Conservation (phyloP, 208 protist species). For the Leishmania braziliensis region DNA sequence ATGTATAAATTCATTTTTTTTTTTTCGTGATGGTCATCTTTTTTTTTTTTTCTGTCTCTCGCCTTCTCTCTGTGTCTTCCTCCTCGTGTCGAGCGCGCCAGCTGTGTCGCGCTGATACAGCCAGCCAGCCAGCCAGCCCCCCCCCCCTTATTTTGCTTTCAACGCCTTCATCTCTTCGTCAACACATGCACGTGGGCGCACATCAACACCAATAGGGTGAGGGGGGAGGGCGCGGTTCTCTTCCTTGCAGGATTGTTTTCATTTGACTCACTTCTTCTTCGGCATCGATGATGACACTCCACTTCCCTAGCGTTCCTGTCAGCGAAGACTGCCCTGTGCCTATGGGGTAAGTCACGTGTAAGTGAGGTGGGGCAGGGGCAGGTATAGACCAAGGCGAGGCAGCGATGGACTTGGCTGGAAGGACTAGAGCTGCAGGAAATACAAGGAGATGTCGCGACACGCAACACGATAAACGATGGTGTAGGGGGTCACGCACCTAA, state of each 20-base stretch:
- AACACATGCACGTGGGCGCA: neutral
- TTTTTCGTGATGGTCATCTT: neutral
- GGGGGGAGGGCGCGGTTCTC: too few relatives aligned
- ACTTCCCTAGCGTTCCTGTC: neutral
- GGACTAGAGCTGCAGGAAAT: neutral
- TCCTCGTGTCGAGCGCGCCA: neutral
- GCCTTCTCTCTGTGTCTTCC: neutral
- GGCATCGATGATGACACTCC: neutral
- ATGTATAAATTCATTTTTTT: neutral
- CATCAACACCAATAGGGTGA: neutral
- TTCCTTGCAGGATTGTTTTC: neutral
- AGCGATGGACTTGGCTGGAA: neutral
- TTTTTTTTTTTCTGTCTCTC: conserved; percentile 1
- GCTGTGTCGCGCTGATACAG: neutral
- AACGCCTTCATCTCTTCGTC: neutral
- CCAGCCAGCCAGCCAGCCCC: neutral
- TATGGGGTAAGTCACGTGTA: neutral
- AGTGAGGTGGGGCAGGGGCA: neutral
- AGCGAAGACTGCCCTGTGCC: neutral
- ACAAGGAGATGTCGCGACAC: neutral
- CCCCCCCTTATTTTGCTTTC: neutral
- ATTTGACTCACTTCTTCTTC: neutral
- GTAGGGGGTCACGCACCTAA: neutral
- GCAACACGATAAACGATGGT: neutral
- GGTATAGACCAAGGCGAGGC: neutral